These are phyloP conservation scores for Colletotrichum echinochloae DNA, from an alignment of 2,329 filamentous ascomycete species.

Conservation along the genomic window DNA sequence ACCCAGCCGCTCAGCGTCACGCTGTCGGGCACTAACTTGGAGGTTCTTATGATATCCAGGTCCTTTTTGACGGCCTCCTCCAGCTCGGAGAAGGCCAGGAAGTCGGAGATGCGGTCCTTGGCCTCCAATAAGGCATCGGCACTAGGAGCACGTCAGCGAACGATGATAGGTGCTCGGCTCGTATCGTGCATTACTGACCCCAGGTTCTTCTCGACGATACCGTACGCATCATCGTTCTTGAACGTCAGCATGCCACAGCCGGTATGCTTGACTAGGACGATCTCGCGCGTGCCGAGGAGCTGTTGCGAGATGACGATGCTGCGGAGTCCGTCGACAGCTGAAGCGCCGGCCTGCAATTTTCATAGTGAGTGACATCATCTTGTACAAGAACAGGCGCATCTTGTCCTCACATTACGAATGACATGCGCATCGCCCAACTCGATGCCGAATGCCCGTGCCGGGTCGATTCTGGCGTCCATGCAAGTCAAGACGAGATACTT, in stretches of 20 bases:
- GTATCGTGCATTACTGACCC: constrained; percentile 51
- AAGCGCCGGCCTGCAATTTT: constrained; percentile 66
- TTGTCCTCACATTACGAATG: constrained; percentile 69
- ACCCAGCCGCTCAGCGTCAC: constrained; percentile 78
- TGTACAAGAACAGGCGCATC: background rate
- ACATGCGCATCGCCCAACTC: constrained; percentile 82
- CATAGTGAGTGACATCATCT: constrained; percentile 4
- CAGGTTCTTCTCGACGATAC: constrained; percentile 65
- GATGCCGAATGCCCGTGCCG: constrained; percentile 76
- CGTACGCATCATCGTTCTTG: constrained; percentile 66
- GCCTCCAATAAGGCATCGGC: constrained; percentile 43
- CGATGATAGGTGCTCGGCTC: background rate
- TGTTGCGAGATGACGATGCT: constrained; percentile 84
- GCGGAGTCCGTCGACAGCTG: constrained; percentile 76
- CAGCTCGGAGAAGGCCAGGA: constrained; percentile 74
- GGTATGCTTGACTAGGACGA: constrained; percentile 80
- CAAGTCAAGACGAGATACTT: constrained; percentile 76
- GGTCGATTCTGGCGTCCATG: constrained; percentile 83
- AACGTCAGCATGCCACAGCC: constrained; percentile 80
- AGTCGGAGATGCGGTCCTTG: constrained; percentile 59
- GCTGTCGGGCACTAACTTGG: constrained; percentile 68
- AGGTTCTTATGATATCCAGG: constrained; percentile 70
- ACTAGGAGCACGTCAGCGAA: constrained; percentile 22
- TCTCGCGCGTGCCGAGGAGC: constrained; percentile 79
- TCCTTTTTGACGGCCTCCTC: constrained; percentile 75